Evolutionary conservation across 805 yeast genomes (phyloP), one percentile per base, ranked within the genome.

Genomic region (Grigorovia yakushimaensis): DNA sequence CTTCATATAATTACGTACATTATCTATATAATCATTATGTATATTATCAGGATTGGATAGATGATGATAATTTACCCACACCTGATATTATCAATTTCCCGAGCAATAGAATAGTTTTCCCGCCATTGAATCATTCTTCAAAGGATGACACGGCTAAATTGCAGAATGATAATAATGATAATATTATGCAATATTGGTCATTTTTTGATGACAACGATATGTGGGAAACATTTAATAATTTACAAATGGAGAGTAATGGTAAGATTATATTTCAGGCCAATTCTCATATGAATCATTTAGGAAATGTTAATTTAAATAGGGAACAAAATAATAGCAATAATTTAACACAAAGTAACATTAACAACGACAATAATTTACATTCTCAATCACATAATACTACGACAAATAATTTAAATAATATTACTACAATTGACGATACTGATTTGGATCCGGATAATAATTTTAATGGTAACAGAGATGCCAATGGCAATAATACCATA

Each of bases 191-290:
- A 17, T 62, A 55, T 43, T 62, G 67, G 67, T 65, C 60, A 39
- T 54, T 51, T 38, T 62, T 60, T 40, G 60, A 60, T 42, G 65
- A 59, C 36, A 65, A 61, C 43, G 65, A 59, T 9, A 59, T 57
- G 43, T 61, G 65, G 63, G 54, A 55, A 39, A 48, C 57, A 1
- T 62, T 62, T 44, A 56, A 56, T 38, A 55, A 39, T 45, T 54
- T 48, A 13, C 35, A 41, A 3, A 37, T 50, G 27, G 63, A 60
- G 40, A 51, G 61, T 39, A 58, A 59, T 42, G 66, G 66, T 33
- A 45, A 30, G 27, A 17, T 43, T 13, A 24, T 37, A 15, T 41
- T 40, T 15, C 37, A 33, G 17, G 37, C 8, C 30, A 40, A 45
- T 36, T 39, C 24, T 13, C 23, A 39, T 7, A 35, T 43, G 11